Base-by-base conservation (phyloP, 345 rosid genomes). In the Syzygium oleosum region DNA sequence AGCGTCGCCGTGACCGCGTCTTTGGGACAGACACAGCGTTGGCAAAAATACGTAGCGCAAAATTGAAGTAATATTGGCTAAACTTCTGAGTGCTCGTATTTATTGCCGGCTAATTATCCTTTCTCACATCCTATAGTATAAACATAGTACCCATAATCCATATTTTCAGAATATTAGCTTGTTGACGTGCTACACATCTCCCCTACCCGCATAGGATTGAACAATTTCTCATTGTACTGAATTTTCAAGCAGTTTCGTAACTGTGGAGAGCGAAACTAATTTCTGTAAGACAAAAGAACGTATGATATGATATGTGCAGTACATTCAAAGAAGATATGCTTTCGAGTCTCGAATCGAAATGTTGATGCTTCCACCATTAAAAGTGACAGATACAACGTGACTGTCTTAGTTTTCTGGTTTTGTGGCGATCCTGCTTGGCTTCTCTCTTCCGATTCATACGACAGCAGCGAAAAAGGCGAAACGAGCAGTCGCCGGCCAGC, bases 1-100 rank as follows among this genome's bases (percentile, higher is more conserved):
- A 93, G 94, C 84, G 95, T 93, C 1, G 93, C 94, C 2, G 94
- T 91, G 4, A 90, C 94, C 90, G 34, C 97, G 89, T 88, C 41
- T 79, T 85, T 77, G 54, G 55, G 15, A 34, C 17, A 31, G 85
- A 11, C 31, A 34, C 8, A 15, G 31, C 41, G 7, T 43, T 59
- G 51, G 68, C 43, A 34, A 59, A 83, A 54, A 52, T 31, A 51
- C 41, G 27, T 54, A 10, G 83, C 49, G 27, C 83, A 73, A 34
- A 73, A 10, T 38, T 38, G 83, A 73, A 38, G 49, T 38, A 9
- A 73, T 22, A 5, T 0, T 38, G 19, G 2, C 8, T 19, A 9
- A 34, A 73, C 10, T 73, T 38, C 83, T 27, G 43, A 4, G 83
- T 38, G 49, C 83, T 38, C 38, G 49, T 73, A 73, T 9, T 73